Evolutionary conservation across 179 eudicot genomes (phyloP), one percentile per base, ranked within the genome.

Genomic region (Vitellaria paradoxa): DNA sequence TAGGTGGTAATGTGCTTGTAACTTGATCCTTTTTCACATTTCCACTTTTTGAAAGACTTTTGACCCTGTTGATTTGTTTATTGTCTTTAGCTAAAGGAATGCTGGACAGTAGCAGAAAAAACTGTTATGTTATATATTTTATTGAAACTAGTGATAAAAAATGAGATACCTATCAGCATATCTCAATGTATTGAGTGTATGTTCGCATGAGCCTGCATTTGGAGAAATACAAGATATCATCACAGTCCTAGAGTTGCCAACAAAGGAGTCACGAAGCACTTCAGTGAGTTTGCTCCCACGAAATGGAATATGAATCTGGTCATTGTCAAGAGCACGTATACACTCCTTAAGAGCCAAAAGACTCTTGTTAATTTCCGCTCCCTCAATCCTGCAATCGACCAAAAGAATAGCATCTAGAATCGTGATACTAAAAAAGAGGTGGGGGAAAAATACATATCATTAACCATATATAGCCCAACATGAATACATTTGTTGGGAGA

Each of bases 261-360:
- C 98, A 81, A 96, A 96, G 77, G 99, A 96, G 86, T 96, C 99
- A 68, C 99, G 98, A 79, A 96, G 98, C 78, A 96, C 99, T 82
- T 96, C 99, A 18, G 99, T 96, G 81, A 96, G 96, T 87, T 96
- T 96, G 88, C 99, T 96, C 77, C 99, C 99, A 76, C 99, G 96
- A 82, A 96, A 96, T 65, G 99, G 99, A 84, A 96, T 96, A 85
- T 96, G 99, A 77, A 89, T 78, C 81, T 94, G 98, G 84, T 96
- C 99, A 80, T 96, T 96, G 81, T 96, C 99, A 83, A 96, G 97
- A 62, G 99, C 99, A 82, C 99, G 98, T 69, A 96, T 96, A 84
- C 99, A 96, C 86, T 96, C 99, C 85, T 96, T 96, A 18, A 96
- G 91, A 76, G 99, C 99, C 88, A 96, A 78, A 75, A 96, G 96